A percentile compares a stretch with the other conserved stretches of the same genome.
Evolutionary conservation across 1,284 basidiomycete genomes (phyloP).

Genomic region (Trichosporon ovoides): DNA sequence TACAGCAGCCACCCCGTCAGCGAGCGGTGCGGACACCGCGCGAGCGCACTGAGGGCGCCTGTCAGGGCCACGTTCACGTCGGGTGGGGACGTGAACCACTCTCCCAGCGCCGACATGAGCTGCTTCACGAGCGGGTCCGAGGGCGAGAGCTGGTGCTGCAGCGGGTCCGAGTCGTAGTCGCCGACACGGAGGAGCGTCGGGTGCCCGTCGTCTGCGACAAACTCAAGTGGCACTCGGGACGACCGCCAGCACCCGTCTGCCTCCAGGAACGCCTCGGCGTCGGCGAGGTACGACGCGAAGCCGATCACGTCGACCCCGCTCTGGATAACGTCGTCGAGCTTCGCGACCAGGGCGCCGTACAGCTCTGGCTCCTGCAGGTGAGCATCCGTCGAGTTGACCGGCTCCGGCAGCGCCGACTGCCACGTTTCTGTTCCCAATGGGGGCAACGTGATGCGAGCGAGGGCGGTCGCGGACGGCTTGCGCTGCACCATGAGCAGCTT

Average conservation of each 20-base stretch:
- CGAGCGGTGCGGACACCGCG: constrained; percentile 75
- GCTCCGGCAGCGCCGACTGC: constrained; percentile 12
- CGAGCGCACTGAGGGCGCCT: constrained; percentile 69
- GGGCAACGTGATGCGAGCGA: constrained; percentile 25
- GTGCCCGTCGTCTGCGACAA: constrained; percentile 24
- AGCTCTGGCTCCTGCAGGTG: constrained; percentile 54
- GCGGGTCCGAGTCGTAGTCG: constrained; percentile 16
- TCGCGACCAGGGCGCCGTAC: constrained; percentile 70
- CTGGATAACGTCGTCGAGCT: constrained; percentile 68
- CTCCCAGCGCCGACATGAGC: constrained; percentile 64
- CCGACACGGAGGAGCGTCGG: constrained; percentile 16
- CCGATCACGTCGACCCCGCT: constrained; percentile 65
- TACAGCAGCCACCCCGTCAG: constrained; percentile 72
- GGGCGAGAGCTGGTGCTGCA: constrained; percentile 63
- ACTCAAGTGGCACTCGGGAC: constrained; percentile 21
- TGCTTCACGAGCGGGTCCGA: constrained; percentile 70
- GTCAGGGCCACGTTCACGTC: constrained; percentile 85
- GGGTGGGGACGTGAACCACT: constrained; percentile 78
- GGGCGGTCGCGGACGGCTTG: constrained; percentile 57
- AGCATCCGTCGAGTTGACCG: constrained; percentile 23
- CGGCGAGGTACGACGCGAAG: constrained; percentile 55
- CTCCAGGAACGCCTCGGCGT: constrained; percentile 31
- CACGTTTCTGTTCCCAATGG: constrained; percentile 6
- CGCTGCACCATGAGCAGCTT: constrained; percentile 63
- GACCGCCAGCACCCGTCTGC: constrained; percentile 30